These are phyloP conservation scores for Beta macrorhiza DNA, from an alignment of 179 eudicot genomes.

Conservation along the genomic window DNA sequence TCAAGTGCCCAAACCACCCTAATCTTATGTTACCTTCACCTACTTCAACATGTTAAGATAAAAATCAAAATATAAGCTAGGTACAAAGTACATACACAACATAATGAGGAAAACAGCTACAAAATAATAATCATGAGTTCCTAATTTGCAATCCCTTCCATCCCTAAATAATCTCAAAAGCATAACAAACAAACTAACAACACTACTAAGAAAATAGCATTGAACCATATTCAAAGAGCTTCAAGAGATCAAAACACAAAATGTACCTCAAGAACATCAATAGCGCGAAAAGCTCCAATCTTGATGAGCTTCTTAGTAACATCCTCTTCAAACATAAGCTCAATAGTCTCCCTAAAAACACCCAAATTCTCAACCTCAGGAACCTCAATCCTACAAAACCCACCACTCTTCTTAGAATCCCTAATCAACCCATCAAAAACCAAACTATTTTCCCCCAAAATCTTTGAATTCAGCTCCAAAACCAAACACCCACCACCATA, in stretches of 20 bases:
- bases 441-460: constrained; percentile 57
- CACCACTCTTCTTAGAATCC: constrained; percentile 32
- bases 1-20: too few relatives aligned
- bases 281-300: constrained; percentile 67
- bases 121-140: too few relatives aligned
- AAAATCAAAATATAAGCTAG: too few relatives aligned
- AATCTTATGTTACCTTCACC: too few relatives aligned
- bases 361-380: constrained; percentile 78
- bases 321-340: constrained; percentile 87
- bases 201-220: neutral
- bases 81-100: too few relatives aligned
- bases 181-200: neutral
- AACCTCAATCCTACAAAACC: constrained; percentile 80
- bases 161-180: neutral
- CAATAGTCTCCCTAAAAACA: constrained; percentile 72
- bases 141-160: neutral
- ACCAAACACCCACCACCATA: constrained; percentile 56
- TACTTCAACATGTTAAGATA: too few relatives aligned
- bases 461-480: constrained; percentile 69
- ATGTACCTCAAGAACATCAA: constrained; percentile 77
- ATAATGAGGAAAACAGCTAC: too few relatives aligned
- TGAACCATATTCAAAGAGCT: neutral
- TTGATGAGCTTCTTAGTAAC: constrained; percentile 47
- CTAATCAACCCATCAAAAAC: constrained; percentile 57
- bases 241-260: neutral